phyloP scores from a whole-genome alignment of 768 basidiomycete genomes.

The Boletellus emodensis region DNA sequence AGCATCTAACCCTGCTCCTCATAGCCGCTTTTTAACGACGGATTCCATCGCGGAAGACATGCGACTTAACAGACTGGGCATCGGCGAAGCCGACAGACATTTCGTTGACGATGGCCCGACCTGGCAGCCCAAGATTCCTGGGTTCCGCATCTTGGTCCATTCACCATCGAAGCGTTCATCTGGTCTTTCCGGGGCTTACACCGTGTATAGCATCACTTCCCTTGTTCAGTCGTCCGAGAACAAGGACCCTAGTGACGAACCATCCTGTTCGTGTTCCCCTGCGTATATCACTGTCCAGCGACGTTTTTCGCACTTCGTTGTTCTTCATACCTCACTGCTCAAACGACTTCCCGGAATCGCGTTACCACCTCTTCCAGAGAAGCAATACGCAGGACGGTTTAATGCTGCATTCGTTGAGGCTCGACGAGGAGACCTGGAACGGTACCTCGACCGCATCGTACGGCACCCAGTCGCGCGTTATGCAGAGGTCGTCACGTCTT shows the following conservation, averaged over 20 bases:
- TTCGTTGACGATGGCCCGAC: conserved; percentile 65
- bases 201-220: conserved; percentile 72
- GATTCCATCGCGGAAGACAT: conserved; percentile 41
- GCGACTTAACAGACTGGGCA: conserved; percentile 37
- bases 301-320: conserved; percentile 81
- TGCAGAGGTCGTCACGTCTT: conserved; percentile 75
- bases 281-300: conserved; percentile 70
- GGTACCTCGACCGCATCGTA: conserved; percentile 67
- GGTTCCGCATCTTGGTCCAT: conserved; percentile 72
- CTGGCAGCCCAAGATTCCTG: conserved; percentile 72
- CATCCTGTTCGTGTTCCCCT: conserved; percentile 33
- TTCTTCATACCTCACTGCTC: conserved; percentile 67
- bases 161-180: conserved; percentile 76
- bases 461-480: conserved; percentile 76
- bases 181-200: conserved; percentile 65
- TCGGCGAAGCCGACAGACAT: conserved; percentile 62
- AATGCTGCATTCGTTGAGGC: conserved; percentile 80
- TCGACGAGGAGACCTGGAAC: conserved; percentile 73
- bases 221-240: conserved; percentile 18
- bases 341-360: conserved; percentile 71
- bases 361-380: conserved; percentile 80
- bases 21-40: conserved; percentile 26
- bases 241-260: conserved; percentile 18
- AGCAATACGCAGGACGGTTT: conserved; percentile 79
- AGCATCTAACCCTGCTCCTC: conserved; percentile 17